These are phyloP conservation scores for Aspergillus tamarii DNA, from an alignment of 2,329 filamentous ascomycete genomes.

Conservation along the genomic window DNA sequence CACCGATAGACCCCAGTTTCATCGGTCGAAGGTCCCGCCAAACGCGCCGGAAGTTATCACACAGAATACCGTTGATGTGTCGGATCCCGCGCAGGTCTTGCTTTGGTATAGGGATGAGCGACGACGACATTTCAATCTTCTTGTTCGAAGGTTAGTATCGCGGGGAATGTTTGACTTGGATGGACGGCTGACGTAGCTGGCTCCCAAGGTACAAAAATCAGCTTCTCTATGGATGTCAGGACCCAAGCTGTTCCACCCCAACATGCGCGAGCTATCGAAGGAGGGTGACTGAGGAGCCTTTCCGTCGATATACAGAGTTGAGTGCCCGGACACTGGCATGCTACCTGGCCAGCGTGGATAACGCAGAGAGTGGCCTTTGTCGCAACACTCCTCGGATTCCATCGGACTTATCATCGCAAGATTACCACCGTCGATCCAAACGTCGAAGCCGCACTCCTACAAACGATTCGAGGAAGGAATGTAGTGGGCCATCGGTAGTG, in stretches of 20 bases:
- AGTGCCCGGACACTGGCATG: constrained; percentile 81
- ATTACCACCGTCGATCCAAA: constrained; percentile 31
- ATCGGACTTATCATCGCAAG: constrained; percentile 30
- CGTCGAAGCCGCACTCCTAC: constrained; percentile 34
- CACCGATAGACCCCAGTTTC: constrained; percentile 32
- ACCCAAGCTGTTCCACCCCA: constrained; percentile 68
- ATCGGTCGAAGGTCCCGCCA: constrained; percentile 44
- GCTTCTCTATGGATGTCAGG: constrained; percentile 78
- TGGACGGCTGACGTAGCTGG: constrained; percentile 12
- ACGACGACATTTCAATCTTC: constrained; percentile 55
- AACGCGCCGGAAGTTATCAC: constrained; percentile 44
- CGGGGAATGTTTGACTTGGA: background rate
- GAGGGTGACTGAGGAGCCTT: constrained; percentile 67
- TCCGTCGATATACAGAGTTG: constrained; percentile 77
- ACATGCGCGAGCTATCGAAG: constrained; percentile 81
- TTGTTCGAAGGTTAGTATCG: constrained; percentile 66
- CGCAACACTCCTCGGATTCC: constrained; percentile 44
- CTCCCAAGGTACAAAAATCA: constrained; percentile 71
- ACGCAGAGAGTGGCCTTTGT: constrained; percentile 73
- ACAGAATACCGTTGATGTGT: constrained; percentile 44
- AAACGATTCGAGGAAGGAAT: constrained; percentile 11
- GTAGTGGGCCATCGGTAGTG: background rate
- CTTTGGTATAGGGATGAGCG: constrained; percentile 45
- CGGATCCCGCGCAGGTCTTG: constrained; percentile 41
- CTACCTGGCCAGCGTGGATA: constrained; percentile 77